Conservation (phyloP, 805 yeast species). For the Candida xyloterini region DNA sequence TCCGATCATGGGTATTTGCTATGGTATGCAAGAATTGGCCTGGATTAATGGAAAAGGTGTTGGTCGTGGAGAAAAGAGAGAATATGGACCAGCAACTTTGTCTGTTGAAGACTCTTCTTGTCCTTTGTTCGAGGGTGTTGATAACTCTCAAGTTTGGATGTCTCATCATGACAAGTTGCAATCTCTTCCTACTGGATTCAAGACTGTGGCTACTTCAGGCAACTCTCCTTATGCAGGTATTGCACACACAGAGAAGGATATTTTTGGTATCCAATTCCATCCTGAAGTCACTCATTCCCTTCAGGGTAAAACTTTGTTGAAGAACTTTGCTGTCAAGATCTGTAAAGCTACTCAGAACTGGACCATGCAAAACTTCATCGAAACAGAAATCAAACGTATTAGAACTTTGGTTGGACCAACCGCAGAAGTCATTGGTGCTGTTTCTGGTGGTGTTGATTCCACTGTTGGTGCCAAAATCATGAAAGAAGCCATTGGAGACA, state of each 20-base stretch:
- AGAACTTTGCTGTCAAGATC: constrained; percentile 89
- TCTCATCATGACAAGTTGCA: constrained; percentile 96
- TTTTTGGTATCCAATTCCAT: constrained; percentile 97
- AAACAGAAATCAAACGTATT: constrained; percentile 92
- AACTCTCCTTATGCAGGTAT: constrained; percentile 97
- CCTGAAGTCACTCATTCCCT: constrained; percentile 98
- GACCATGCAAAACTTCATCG: constrained; percentile 98
- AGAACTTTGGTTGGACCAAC: constrained; percentile 90
- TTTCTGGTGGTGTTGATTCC: constrained; percentile 98
- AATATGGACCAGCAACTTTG: constrained; percentile 94
- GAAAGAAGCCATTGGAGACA: constrained; percentile 97
- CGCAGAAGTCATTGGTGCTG: constrained; percentile 99
- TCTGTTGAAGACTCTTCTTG: constrained; percentile 71
- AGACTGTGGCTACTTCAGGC: constrained; percentile 83
- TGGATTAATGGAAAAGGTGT: constrained; percentile 96
- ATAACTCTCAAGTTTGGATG: constrained; percentile 98
- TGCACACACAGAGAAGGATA: constrained; percentile 65
- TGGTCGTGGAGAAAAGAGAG: constrained; percentile 94
- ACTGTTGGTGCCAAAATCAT: constrained; percentile 98
- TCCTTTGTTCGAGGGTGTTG: constrained; percentile 81
- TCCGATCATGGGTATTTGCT: constrained; percentile 96
- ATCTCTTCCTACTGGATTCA: constrained; percentile 85
- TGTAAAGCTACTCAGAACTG: constrained; percentile 88
- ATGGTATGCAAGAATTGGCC: constrained; percentile 98
- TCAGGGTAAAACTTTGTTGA: constrained; percentile 82